A percentile compares a stretch with the other conserved stretches of the same genome.
These are phyloP conservation scores for Trametes maxima DNA, from an alignment of 768 basidiomycete species.

Conservation along the genomic window DNA sequence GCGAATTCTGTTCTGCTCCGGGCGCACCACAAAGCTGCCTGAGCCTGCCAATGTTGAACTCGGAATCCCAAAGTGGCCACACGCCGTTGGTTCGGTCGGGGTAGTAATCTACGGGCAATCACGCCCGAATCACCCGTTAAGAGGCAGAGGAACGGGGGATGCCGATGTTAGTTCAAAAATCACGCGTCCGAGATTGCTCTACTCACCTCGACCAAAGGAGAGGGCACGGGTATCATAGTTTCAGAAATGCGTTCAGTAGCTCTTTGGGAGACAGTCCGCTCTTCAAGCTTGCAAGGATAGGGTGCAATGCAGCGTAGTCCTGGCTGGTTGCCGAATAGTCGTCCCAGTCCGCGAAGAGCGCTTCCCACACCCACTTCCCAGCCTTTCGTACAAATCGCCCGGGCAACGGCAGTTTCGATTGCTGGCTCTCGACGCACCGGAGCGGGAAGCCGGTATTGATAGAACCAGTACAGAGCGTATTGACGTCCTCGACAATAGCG, in stretches of 20 bases:
- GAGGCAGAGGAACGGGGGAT: too few species aligned
- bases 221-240: too few species aligned
- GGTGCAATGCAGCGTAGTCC: not conserved
- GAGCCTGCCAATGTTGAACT: too few species aligned
- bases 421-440: not conserved
- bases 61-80: too few species aligned
- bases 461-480: not conserved
- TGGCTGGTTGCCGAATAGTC: not conserved
- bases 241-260: not conserved
- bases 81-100: too few species aligned
- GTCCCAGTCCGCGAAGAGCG: conserved; percentile 1
- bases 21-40: too few species aligned
- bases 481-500: not conserved
- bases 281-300: not conserved
- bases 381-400: not conserved
- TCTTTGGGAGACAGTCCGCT: not conserved
- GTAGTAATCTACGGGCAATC: too few species aligned
- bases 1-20: too few species aligned
- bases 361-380: not conserved
- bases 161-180: too few species aligned
- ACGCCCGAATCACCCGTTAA: too few species aligned
- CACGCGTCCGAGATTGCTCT: too few species aligned
- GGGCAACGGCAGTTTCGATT: not conserved
- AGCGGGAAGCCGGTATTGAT: not conserved
- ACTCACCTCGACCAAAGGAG: too few species aligned